Base-by-base conservation (phyloP, 2,329 filamentous ascomycete species). In the Fusarium heterosporum region DNA sequence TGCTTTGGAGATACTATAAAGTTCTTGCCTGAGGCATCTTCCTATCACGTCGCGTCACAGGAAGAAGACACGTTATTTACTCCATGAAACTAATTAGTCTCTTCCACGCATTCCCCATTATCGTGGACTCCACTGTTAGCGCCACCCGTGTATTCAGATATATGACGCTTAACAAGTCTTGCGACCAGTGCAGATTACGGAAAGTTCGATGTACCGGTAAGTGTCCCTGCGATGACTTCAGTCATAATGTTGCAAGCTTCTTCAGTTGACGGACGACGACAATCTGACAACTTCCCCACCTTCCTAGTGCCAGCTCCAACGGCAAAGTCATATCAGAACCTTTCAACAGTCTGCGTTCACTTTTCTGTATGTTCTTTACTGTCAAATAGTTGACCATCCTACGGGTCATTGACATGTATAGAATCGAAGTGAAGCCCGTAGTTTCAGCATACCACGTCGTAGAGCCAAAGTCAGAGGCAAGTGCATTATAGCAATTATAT, bases 151-250 rank as follows among this genome's bases (percentile, higher is more conserved):
- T 22, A 22, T 22, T 4, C 22, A 22, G 22, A 22, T 4, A 22
- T 22, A 22, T 22, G 22, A 22, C 4, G 6, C 22, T 22, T 22
- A 22, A 22, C 22, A 22, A 22, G 39, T 41, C 69, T n/a, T 71
- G 69, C 47, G 69, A 70, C 12, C 57, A 68, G 25, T 71, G 69
- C 61, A 61, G 69, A 36, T 47, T 62, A 22, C 67, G 69, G 25
- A 71, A 71, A 45, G 60, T 70, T 32, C 67, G 69, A 17, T 71
- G 69, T 41, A 62, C 69, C 34, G 56, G 66, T 71, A 55, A 46
- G 52, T 56, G 30, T 8, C 7, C 9, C 17, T 30, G 6, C 28
- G 6, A 16, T 26, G 10, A 17, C 39, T 41, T 25, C 39, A 14
- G 25, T 41, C 12, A 14, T 41, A 25, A 10, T 13, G 11, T 22